Base-by-base conservation (phyloP, 495 filamentous ascomycete genomes). In the Apodospora peruviana region DNA sequence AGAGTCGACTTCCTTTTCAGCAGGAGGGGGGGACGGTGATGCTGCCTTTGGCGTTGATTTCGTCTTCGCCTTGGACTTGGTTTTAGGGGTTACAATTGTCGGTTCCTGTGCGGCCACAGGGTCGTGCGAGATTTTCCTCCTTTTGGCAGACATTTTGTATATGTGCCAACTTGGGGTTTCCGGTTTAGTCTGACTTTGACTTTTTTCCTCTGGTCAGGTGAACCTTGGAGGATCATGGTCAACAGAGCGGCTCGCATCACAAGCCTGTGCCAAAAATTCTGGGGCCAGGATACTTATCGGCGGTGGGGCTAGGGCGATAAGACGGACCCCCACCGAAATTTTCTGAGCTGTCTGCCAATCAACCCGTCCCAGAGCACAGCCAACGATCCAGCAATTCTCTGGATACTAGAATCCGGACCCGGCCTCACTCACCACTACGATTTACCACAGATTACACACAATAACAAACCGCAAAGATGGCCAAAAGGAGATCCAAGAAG, bases 401-500 rank as follows among this genome's bases (percentile, higher is more conserved):
- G 18, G 37, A 20, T 37, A 24, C 20, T 9, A 34, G n/a, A n/a
- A n/a, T n/a, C n/a, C n/a, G n/a, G n/a, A n/a, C n/a, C n/a, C n/a
- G n/a, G n/a, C n/a, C n/a, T n/a, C 32, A 52, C 27, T 35, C 18
- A 37, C 20, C 46, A 46, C 36, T 47, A 14, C 45, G 50, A 37
- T 3, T 22, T 21, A 10, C 14, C 42, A 12, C 9, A 14, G 16
- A 5, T 12, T 3, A 29, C 11, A 45, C 18, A 18, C 44, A 4
- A n/a, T 34, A 47, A 55, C 49, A 48, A 41, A 48, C 25, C 48
- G 51, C 27, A 36, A 61, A 45, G 61, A 94, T 95, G 91, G 91
- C 89, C 29, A 86, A 83, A 64, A 74, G 77, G 68, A 77, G 88
- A 56, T 83, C 81, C 23, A 97, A 96, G 71, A 96, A 90, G 76